These are phyloP conservation scores for Rhizopogon vesiculosus DNA, from an alignment of 768 basidiomycete species.

Conservation along the genomic window DNA sequence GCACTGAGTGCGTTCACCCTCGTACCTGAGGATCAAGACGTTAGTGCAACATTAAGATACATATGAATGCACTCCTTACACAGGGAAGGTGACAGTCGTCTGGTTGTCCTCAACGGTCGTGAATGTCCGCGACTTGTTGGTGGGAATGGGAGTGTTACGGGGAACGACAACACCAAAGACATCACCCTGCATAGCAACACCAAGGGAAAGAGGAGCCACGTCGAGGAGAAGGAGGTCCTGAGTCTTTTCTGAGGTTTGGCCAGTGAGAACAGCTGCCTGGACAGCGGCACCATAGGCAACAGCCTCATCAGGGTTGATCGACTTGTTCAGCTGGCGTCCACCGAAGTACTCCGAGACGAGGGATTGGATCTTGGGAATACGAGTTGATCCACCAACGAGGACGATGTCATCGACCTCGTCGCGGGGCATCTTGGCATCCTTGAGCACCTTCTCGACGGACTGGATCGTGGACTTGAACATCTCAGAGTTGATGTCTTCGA, in stretches of 20 bases:
- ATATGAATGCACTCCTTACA: too few relatives aligned
- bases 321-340: conserved; percentile 98
- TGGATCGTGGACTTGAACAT: too few relatives aligned
- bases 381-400: conserved; percentile 98
- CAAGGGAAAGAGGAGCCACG: conserved; percentile 96
- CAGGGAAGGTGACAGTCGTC: too few relatives aligned
- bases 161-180: conserved; percentile 99
- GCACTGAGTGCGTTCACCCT: too few relatives aligned
- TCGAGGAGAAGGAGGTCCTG: conserved; percentile 98
- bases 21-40: too few relatives aligned
- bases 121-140: conserved; percentile 98
- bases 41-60: too few relatives aligned
- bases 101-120: conserved; percentile 99
- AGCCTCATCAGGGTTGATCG: conserved; percentile 99
- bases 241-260: conserved; percentile 98
- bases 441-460: too few relatives aligned
- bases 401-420: conserved; percentile 99
- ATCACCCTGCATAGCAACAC: conserved; percentile 99
- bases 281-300: conserved; percentile 99
- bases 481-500: too few relatives aligned
- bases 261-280: conserved; percentile 97
- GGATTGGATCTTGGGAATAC: conserved; percentile 98
- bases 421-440: too few relatives aligned
- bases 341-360: conserved; percentile 99
- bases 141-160: conserved; percentile 98